Conservation (phyloP, 2,329 filamentous ascomycete genomes). For the Ilyonectria mors-panacis region DNA sequence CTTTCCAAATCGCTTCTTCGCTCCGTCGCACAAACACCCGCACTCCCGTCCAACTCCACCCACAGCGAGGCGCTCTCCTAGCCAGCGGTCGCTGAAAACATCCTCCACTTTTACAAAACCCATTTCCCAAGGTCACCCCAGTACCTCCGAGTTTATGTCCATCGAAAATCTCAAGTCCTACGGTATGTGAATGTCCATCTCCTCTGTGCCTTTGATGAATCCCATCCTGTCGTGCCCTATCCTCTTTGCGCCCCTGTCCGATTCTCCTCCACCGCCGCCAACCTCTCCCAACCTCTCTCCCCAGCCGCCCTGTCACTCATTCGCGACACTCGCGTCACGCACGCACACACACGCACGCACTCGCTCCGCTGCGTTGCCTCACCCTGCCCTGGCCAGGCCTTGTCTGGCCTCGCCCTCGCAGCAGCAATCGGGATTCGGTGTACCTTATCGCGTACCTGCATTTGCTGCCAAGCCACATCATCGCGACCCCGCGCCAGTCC, state of each 20-base stretch:
- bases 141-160: constrained; percentile 93
- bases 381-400: background rate
- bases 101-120: constrained; percentile 59
- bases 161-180: constrained; percentile 99
- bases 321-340: constrained; percentile 18
- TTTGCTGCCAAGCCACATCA: constrained; percentile 40
- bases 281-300: background rate
- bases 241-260: background rate
- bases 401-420: constrained; percentile 11
- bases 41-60: constrained; percentile 33
- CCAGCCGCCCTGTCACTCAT: background rate
- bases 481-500: constrained; percentile 35
- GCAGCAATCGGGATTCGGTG: constrained; percentile 15
- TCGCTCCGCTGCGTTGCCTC: background rate
- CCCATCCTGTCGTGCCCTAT: background rate
- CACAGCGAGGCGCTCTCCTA: constrained; percentile 63
- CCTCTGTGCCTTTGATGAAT: background rate
- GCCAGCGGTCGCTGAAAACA: constrained; percentile 67
- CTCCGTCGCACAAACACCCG: constrained; percentile 33
- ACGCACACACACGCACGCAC: background rate
- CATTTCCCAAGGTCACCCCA: constrained; percentile 70
- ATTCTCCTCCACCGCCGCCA: background rate
- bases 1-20: constrained; percentile 2
- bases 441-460: constrained; percentile 45
- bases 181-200: constrained; percentile 71